These are phyloP conservation scores for Penicillium pancosmium DNA, from an alignment of 495 filamentous ascomycete species.

Conservation along the genomic window DNA sequence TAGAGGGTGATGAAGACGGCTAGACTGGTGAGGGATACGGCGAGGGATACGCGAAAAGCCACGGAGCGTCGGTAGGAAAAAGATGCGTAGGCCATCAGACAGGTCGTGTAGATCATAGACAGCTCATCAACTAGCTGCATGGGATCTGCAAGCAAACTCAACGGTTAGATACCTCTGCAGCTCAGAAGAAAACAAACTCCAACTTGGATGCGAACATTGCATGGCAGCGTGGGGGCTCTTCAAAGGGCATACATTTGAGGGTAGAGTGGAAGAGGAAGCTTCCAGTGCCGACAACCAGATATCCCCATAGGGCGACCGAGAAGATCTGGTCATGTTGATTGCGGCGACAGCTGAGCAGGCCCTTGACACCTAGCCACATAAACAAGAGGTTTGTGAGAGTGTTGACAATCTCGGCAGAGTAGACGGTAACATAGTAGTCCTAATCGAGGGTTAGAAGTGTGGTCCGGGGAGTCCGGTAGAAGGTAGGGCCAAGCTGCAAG, in stretches of 20 bases:
- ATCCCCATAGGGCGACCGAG: constrained; percentile 69
- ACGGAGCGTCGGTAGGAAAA: constrained; percentile 72
- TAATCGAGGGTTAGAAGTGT: constrained; percentile 16
- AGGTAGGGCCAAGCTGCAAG: neutral
- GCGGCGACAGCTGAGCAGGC: constrained; percentile 67
- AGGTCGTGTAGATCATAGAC: constrained; percentile 97
- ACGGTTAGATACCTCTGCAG: constrained; percentile 18
- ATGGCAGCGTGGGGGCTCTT: too few species aligned
- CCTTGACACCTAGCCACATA: constrained; percentile 70
- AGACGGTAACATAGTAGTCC: constrained; percentile 65
- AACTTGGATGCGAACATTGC: too few species aligned
- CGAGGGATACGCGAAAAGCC: constrained; percentile 60
- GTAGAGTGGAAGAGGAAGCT: constrained; percentile 84
- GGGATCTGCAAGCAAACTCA: constrained; percentile 61
- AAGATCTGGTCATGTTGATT: constrained; percentile 76
- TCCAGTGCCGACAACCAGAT: constrained; percentile 76
- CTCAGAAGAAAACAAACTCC: neutral
- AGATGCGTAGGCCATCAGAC: constrained; percentile 86
- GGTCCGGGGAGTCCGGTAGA: constrained; percentile 1
- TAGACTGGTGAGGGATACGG: constrained; percentile 58
- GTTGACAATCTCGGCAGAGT: constrained; percentile 68
- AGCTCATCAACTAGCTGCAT: constrained; percentile 98
- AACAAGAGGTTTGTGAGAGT: constrained; percentile 83
- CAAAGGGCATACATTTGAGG: constrained; percentile 65
- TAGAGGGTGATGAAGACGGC: constrained; percentile 84